Evolutionary conservation across 345 rosid genomes (phyloP).

Genomic region (Adansonia digitata): DNA sequence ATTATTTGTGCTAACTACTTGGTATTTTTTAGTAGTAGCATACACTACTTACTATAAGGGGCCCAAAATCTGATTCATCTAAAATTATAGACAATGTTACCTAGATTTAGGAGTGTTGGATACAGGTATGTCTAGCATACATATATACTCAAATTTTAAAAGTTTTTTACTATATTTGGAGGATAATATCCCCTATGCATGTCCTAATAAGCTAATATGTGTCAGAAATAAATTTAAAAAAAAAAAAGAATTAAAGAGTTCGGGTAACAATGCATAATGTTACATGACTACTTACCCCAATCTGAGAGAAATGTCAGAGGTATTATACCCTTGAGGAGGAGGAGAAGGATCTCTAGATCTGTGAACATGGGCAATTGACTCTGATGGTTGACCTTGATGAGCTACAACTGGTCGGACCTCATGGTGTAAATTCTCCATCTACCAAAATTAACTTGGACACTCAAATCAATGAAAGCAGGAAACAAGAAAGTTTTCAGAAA

Average conservation of each 20-base stretch:
- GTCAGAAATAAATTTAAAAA: too few relatives aligned
- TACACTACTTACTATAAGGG: neutral
- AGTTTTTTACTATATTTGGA: too few relatives aligned
- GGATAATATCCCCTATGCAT: too few relatives aligned
- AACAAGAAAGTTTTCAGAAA: neutral
- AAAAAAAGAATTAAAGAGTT: too few relatives aligned
- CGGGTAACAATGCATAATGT: too few relatives aligned
- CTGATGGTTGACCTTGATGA: constrained; percentile 20
- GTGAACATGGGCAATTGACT: constrained; percentile 11
- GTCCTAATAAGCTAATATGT: too few relatives aligned
- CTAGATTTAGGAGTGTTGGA: too few relatives aligned
- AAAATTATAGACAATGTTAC: too few relatives aligned
- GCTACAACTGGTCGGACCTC: neutral
- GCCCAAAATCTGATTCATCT: neutral
- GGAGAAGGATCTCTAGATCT: constrained; percentile 14
- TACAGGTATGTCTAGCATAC: too few relatives aligned
- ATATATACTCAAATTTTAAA: too few relatives aligned
- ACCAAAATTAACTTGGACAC: neutral
- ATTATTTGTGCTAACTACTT: neutral
- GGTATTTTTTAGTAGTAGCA: too few relatives aligned
- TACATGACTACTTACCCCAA: constrained; percentile 25
- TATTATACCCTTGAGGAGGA: constrained; percentile 11
- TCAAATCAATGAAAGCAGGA: neutral
- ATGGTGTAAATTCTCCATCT: constrained; percentile 6
- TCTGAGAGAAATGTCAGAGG: constrained; percentile 20